These are phyloP conservation scores for Musa acuminata DNA, from an alignment of 176 grass and related monocot genomes.

Conservation along the genomic window DNA sequence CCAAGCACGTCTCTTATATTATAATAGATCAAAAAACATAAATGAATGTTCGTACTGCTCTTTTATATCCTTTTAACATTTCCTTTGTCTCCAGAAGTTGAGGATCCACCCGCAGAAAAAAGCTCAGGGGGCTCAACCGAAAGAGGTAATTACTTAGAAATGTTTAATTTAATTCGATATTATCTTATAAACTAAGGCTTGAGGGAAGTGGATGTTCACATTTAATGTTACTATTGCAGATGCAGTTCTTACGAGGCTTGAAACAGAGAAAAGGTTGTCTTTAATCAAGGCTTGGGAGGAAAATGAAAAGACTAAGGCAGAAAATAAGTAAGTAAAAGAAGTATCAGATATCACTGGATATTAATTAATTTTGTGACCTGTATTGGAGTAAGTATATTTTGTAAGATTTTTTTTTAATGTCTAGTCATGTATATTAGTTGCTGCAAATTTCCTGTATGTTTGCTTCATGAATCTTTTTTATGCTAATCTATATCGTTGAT, in stretches of 20 bases:
- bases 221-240: conserved; percentile 30
- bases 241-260: conserved; percentile 50
- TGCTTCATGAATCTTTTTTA: too few species aligned
- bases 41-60: too few species aligned
- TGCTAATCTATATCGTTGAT: too few species aligned
- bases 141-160: conserved; percentile 31
- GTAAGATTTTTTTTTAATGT: background rate
- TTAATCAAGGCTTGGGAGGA: conserved; percentile 87
- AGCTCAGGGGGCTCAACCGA: conserved; percentile 37
- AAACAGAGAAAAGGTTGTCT: conserved; percentile 52
- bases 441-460: too few species aligned
- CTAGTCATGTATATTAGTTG: too few species aligned
- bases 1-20: too few species aligned
- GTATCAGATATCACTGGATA: background rate
- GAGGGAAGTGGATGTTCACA: conserved; percentile 1
- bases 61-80: background rate
- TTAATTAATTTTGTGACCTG: background rate
- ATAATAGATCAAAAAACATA: too few species aligned
- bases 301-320: conserved; percentile 65
- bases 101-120: conserved; percentile 23
- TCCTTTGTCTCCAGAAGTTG: conserved; percentile 27
- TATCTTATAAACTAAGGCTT: background rate
- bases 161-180: background rate
- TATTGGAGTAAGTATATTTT: background rate
- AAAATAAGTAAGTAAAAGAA: conserved; percentile 50